phyloP scores from a whole-genome alignment of 345 rosid species.

The Syzygium aqueum region DNA sequence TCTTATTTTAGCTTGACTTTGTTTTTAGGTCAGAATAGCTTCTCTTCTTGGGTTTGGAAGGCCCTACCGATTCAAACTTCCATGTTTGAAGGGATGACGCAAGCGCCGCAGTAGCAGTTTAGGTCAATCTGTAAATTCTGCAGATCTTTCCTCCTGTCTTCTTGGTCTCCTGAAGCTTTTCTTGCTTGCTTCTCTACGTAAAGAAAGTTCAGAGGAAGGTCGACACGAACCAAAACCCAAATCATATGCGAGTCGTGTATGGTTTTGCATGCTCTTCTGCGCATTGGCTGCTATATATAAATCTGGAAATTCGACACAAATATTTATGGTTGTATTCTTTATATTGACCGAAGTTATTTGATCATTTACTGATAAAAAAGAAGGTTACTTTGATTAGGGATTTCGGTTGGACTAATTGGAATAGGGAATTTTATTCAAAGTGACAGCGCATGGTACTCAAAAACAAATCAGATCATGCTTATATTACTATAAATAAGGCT shows the following conservation, averaged over 20 bases:
- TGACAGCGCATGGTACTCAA: too few species aligned
- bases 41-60: background rate
- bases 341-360: too few species aligned
- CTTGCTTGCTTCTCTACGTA: background rate
- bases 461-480: too few species aligned
- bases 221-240: background rate
- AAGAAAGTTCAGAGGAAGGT: background rate
- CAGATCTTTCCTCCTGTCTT: background rate
- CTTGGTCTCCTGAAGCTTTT: background rate
- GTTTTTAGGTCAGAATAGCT: background rate
- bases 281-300: too few species aligned
- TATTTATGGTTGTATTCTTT: too few species aligned
- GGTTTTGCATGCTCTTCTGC: background rate
- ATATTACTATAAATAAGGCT: too few species aligned
- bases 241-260: background rate
- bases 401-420: too few species aligned
- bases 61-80: background rate
- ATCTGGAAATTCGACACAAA: too few species aligned
- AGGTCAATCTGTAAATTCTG: background rate
- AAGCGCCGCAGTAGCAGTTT: background rate
- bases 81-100: background rate
- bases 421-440: too few species aligned
- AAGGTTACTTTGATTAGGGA: too few species aligned
- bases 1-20: background rate
- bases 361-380: too few species aligned